Evolutionary conservation across 202 grass and related monocot species (phyloP).

Genomic region (Panicum hallii): DNA sequence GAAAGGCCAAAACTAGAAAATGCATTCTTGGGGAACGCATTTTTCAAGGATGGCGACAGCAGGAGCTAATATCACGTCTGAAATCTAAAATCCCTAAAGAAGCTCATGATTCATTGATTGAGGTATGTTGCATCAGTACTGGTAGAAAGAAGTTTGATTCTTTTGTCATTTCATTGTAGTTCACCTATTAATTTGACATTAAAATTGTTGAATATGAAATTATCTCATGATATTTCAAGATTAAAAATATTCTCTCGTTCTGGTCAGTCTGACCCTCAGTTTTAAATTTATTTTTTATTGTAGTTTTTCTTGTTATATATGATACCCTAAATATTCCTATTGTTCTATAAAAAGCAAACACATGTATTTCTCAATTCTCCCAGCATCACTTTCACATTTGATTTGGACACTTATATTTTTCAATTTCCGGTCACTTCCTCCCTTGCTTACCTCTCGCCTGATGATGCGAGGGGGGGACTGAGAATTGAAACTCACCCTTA

Average conservation of each 20-base stretch:
- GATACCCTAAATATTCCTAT: slow-evolving; percentile 3
- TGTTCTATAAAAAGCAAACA: background rate
- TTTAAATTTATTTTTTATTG: background rate
- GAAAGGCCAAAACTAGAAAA: slow-evolving; percentile 76
- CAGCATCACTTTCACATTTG: background rate
- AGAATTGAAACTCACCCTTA: background rate
- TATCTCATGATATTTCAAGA: slow-evolving; percentile 37
- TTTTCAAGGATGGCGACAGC: slow-evolving; percentile 88
- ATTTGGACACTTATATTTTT: slow-evolving; percentile 29
- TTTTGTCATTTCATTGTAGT: slow-evolving; percentile 16
- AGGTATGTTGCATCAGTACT: slow-evolving; percentile 59
- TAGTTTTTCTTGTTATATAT: slow-evolving; percentile 26
- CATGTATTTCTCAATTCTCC: background rate
- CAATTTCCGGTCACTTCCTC: slow-evolving; percentile 9
- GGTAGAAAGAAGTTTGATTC: background rate
- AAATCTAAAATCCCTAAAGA: slow-evolving; percentile 58
- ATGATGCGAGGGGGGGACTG: background rate
- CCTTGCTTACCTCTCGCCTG: background rate
- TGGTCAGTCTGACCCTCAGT: slow-evolving; percentile 7
- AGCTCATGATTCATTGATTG: slow-evolving; percentile 61
- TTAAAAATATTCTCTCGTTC: slow-evolving; percentile 15
- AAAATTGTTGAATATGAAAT: slow-evolving; percentile 33
- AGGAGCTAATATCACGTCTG: slow-evolving; percentile 77
- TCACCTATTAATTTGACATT: slow-evolving; percentile 24
- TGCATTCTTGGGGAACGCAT: slow-evolving; percentile 84